Evolutionary conservation across 2,329 filamentous ascomycete species (phyloP), one percentile per base, ranked within the genome.

Genomic region (Bipolaris zeicola): DNA sequence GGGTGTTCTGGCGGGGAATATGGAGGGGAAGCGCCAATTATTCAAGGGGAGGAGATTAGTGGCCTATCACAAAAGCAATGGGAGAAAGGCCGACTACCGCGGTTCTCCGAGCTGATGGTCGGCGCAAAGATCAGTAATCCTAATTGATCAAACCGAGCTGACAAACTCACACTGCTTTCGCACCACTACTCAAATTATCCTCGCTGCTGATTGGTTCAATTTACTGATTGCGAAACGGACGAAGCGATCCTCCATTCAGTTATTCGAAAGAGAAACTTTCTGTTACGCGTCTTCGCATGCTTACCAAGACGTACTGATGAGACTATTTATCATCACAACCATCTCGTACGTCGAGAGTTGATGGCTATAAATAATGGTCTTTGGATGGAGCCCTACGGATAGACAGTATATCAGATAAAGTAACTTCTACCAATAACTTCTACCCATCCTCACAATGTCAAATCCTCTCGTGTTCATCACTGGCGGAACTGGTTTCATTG

Each of bases 401-500:
- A 39, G 10, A 2, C 38, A 39, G 18, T 13, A 39, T 22, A 39
- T 22, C 38, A 14, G 18, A 39, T 39, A 22, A 22, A 39, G 6
- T 18, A 39, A 39, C 22, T 5, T 22, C 22, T 22, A 39, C 38
- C 11, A 18, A 22, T 14, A 39, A 39, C 3, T 39, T 39, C 10
- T 22, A 39, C 22, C 10, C 10, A 39, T 22, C 7, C 18, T 14
- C 38, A 22, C 38, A 39, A 62, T 60, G 57, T 51, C 57, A 38
- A 48, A 48, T 49, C 41, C 65, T n/a, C 61, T 66, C 37, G 57
- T 73, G 50, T 63, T 73, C 18, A 61, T 73, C 10, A 72, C 70
- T 1, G 70, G 70, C 50, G 60, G 53, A 16, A 72, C 67, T 28
- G 69, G 70, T 39, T 63, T 68, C 57, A 69, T 73, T 16, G 70